A percentile compares a stretch with the other conserved stretches of the same genome.
Evolutionary conservation across 2,329 filamentous ascomycete species (phyloP).

Genomic region (Cercospora sesami): DNA sequence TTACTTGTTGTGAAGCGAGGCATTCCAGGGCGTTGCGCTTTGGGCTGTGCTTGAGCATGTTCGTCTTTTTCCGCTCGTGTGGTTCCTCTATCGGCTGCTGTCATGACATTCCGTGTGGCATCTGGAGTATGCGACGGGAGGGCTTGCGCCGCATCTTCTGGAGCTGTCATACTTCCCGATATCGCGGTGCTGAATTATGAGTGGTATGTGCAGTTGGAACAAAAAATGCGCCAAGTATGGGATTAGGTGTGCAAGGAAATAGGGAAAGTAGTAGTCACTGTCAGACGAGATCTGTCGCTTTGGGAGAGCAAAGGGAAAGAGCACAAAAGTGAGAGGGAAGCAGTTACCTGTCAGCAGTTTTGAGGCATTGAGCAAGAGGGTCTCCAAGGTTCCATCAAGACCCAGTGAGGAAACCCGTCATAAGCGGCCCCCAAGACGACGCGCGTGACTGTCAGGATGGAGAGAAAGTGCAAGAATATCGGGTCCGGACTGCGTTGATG

Average conservation of each 20-base stretch:
- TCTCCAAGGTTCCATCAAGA: constrained; percentile 5
- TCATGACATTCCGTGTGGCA: constrained; percentile 14
- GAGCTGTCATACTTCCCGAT: background rate
- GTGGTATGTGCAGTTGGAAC: background rate
- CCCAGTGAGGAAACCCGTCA: constrained; percentile 24
- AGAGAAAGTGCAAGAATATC: constrained; percentile 23
- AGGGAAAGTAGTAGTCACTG: background rate
- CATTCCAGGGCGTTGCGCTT: constrained; percentile 30
- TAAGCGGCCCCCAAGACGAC: constrained; percentile 13
- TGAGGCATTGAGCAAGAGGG: constrained; percentile 1
- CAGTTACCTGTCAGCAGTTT: background rate
- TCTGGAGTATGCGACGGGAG: constrained; percentile 10
- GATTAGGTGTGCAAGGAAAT: background rate
- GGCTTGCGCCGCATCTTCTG: constrained; percentile 11
- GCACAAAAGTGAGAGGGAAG: background rate
- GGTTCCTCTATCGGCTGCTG: constrained; percentile 18
- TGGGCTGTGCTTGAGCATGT: constrained; percentile 10
- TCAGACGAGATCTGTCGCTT: background rate
- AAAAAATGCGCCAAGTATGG: background rate
- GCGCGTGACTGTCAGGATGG: constrained; percentile 22
- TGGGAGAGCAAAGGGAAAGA: background rate
- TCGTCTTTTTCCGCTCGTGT: constrained; percentile 12
- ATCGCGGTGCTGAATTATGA: background rate
- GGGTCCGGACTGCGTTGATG: constrained; percentile 23
- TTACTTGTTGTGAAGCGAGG: constrained; percentile 38